Evolutionary conservation across 2,329 filamentous ascomycete species (phyloP).

Genomic region (Didymella glomerata): DNA sequence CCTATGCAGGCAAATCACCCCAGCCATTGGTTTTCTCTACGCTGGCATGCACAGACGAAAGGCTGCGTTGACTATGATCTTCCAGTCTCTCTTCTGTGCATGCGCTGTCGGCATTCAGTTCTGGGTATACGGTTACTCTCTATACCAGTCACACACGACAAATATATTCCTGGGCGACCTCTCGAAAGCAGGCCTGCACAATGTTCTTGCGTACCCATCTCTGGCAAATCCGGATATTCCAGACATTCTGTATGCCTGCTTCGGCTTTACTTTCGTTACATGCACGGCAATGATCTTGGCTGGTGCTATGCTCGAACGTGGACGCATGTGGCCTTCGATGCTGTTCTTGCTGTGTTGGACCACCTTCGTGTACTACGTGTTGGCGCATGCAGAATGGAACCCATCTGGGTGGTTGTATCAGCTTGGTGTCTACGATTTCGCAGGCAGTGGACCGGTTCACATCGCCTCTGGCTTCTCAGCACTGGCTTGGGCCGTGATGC

Average conservation of each 20-base stretch:
- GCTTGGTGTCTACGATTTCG: conserved; percentile 76
- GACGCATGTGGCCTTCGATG: conserved; percentile 42
- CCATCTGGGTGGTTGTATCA: conserved; percentile 74
- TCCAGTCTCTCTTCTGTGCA: conserved; percentile 59
- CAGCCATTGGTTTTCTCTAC: conserved; percentile 47
- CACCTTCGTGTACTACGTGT: conserved; percentile 48
- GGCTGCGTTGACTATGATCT: conserved; percentile 55
- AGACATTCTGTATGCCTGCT: conserved; percentile 46
- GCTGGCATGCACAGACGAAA: conserved; percentile 47
- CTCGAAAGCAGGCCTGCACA: conserved; percentile 44
- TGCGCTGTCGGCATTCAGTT: conserved; percentile 58
- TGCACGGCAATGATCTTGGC: conserved; percentile 47
- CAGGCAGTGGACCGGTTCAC: conserved; percentile 78
- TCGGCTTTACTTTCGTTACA: conserved; percentile 49
- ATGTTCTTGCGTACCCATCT: conserved; percentile 42
- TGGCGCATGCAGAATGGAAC: conserved; percentile 84
- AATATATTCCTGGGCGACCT: conserved; percentile 42
- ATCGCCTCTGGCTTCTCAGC: conserved; percentile 76
- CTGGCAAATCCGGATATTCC: conserved; percentile 46
- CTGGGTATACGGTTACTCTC: conserved; percentile 58
- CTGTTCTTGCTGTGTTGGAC: conserved; percentile 49
- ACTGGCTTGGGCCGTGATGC: conserved; percentile 76
- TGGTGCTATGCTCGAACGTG: conserved; percentile 47
- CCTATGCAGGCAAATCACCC: conserved; percentile 42
- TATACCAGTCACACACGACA: conserved; percentile 51